phyloP scores from a whole-genome alignment of 2,329 filamentous ascomycete species.

The Thielaviopsis populi region DNA sequence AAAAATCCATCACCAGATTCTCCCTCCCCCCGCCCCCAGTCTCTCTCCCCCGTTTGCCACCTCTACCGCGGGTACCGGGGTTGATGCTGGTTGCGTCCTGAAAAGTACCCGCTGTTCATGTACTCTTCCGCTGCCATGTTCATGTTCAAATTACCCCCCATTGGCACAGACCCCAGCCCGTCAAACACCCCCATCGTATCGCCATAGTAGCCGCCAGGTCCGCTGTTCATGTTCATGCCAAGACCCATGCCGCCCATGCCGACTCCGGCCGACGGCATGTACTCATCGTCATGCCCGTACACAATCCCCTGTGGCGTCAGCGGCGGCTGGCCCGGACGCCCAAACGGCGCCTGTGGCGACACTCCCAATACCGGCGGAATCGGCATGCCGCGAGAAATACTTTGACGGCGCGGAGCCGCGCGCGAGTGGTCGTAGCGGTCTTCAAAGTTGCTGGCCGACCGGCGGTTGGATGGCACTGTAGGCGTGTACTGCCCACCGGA shows the following conservation, averaged over 20 bases:
- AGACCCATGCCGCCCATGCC: not conserved
- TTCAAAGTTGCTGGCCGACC: not conserved
- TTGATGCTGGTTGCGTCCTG: not conserved
- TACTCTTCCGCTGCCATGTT: slow-evolving; percentile 5
- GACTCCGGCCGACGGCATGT: not conserved
- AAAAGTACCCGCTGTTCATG: slow-evolving; percentile 1
- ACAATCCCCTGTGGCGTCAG: not conserved
- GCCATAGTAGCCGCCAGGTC: slow-evolving; percentile 3
- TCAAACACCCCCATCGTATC: not conserved
- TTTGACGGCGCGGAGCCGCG: slow-evolving; percentile 8
- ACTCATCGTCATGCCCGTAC: slow-evolving; percentile 1
- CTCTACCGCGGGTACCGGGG: not conserved
- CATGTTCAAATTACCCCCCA: slow-evolving; percentile 4
- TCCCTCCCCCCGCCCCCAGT: not conserved
- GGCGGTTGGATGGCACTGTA: not conserved
- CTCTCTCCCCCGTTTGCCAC: not conserved
- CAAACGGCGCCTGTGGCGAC: slow-evolving; percentile 3
- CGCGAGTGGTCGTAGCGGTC: slow-evolving; percentile 2
- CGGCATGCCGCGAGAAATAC: slow-evolving; percentile 9
- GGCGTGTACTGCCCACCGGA: not conserved
- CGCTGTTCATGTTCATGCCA: slow-evolving; percentile 9
- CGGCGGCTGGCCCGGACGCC: not conserved
- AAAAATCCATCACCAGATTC: not conserved
- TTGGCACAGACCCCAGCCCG: not conserved
- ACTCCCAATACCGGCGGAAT: slow-evolving; percentile 2